These are phyloP conservation scores for Gracilaria gracilis DNA, from an alignment of 23 red algal species.

Conservation along the genomic window DNA sequence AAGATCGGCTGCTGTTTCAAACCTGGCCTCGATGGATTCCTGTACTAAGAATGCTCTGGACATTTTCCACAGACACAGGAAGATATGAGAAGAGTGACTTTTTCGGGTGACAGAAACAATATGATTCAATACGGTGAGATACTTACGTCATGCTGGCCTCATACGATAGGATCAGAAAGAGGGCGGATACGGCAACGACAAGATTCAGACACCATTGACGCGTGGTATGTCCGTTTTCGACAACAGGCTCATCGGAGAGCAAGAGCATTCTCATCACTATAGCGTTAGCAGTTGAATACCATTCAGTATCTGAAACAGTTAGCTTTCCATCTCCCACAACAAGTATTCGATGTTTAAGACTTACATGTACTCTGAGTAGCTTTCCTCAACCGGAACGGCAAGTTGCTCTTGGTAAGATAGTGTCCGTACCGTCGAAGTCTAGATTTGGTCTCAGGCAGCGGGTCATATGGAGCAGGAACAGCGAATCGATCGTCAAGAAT, in stretches of 20 bases:
- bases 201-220: slow-evolving; percentile 37
- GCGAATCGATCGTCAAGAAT: slow-evolving; percentile 24
- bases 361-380: slow-evolving; percentile 33
- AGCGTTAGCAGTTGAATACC: too few relatives aligned
- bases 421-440: neutral
- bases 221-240: neutral
- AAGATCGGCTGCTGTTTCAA: slow-evolving; percentile 6
- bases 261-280: slow-evolving; percentile 15
- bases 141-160: slow-evolving; percentile 61
- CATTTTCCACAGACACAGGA: too few relatives aligned
- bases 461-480: neutral
- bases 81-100: too few relatives aligned
- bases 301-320: too few relatives aligned
- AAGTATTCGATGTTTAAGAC: neutral
- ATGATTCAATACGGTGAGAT: neutral
- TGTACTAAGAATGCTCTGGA: slow-evolving; percentile 41
- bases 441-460: neutral
- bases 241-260: neutral
- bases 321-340: too few relatives aligned
- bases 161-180: slow-evolving; percentile 46
- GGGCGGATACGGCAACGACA: slow-evolving; percentile 1
- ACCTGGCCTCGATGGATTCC: slow-evolving; percentile 9
- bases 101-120: neutral
- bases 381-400: slow-evolving; percentile 23
- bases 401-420: slow-evolving; percentile 8